Evolutionary conservation across 352 stramenopile species (phyloP).

Genomic region (Globisporangium iwayamae): DNA sequence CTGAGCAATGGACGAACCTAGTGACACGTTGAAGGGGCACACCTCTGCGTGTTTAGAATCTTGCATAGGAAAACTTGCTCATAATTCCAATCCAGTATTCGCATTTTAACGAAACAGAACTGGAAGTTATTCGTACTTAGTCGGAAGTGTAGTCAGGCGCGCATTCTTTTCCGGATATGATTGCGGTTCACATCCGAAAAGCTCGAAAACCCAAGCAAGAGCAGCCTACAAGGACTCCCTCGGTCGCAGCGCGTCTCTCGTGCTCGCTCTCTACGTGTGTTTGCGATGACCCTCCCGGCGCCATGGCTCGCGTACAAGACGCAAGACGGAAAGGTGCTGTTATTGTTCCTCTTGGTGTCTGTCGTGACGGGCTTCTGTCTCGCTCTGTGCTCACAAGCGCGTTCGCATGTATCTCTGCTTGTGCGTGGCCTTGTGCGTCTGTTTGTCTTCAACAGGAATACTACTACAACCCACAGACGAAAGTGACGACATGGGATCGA

Average conservation of each 20-base stretch:
- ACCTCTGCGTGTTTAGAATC: too few relatives aligned
- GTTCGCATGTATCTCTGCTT: slow-evolving; percentile 1
- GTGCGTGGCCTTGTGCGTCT: background rate
- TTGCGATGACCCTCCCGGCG: slow-evolving; percentile 67
- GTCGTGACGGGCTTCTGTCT: background rate
- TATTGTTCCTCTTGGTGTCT: background rate
- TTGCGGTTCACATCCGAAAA: too few relatives aligned
- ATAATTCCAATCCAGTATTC: too few relatives aligned
- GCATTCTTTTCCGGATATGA: too few relatives aligned
- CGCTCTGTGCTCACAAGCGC: background rate
- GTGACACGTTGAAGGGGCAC: too few relatives aligned
- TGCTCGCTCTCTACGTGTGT: background rate
- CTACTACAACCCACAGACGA: slow-evolving; percentile 88
- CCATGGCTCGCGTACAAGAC: slow-evolving; percentile 88
- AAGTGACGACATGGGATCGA: slow-evolving; percentile 85
- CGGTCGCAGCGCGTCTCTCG: background rate
- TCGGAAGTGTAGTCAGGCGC: too few relatives aligned
- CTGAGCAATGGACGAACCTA: too few relatives aligned
- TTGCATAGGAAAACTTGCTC: too few relatives aligned
- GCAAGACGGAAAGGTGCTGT: slow-evolving; percentile 69
- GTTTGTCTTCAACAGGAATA: slow-evolving; percentile 55
- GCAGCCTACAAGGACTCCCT: too few relatives aligned
- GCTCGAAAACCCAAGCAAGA: too few relatives aligned
- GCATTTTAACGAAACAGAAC: too few relatives aligned
- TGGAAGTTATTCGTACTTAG: too few relatives aligned